These are phyloP conservation scores for Hansfordia pulvinata DNA, from an alignment of 2,329 filamentous ascomycete genomes.

Conservation along the genomic window DNA sequence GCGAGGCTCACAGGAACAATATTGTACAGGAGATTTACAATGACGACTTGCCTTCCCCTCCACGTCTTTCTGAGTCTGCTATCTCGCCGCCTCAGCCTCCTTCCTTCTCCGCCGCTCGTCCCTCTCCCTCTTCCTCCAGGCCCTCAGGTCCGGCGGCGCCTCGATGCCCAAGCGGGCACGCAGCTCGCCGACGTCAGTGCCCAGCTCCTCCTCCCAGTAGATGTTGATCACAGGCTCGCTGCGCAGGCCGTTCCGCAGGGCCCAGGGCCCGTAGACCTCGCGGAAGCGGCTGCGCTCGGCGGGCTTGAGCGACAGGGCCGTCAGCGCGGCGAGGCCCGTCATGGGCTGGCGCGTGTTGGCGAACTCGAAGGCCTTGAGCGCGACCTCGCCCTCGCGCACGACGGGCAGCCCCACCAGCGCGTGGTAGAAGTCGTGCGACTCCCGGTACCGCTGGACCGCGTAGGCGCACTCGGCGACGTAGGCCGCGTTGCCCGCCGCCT, in stretches of 20 bases:
- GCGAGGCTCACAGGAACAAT: too few relatives aligned
- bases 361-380: constrained; percentile 97
- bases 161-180: constrained; percentile 69
- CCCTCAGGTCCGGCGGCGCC: constrained; percentile 72
- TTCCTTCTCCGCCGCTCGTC: constrained; percentile 55
- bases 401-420: constrained; percentile 83
- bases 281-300: constrained; percentile 67
- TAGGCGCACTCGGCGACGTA: constrained; percentile 95
- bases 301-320: constrained; percentile 74
- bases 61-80: too few relatives aligned
- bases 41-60: too few relatives aligned
- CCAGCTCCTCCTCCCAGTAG: constrained; percentile 92
- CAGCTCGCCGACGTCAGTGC: constrained; percentile 68
- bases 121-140: constrained; percentile 57
- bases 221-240: constrained; percentile 82
- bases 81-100: constrained; percentile 3
- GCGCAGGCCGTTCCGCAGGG: constrained; percentile 64
- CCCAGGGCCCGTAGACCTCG: constrained; percentile 76
- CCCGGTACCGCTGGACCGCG: constrained; percentile 95
- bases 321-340: constrained; percentile 77
- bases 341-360: constrained; percentile 89
- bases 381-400: constrained; percentile 89
- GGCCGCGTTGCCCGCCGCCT: too few relatives aligned
- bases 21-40: too few relatives aligned
- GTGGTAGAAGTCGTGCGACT: constrained; percentile 97